A percentile compares a stretch with the other conserved stretches of the same genome.
phyloP scores from a whole-genome alignment of 1,284 basidiomycete genomes.

The Anthracocystis walkeri region DNA sequence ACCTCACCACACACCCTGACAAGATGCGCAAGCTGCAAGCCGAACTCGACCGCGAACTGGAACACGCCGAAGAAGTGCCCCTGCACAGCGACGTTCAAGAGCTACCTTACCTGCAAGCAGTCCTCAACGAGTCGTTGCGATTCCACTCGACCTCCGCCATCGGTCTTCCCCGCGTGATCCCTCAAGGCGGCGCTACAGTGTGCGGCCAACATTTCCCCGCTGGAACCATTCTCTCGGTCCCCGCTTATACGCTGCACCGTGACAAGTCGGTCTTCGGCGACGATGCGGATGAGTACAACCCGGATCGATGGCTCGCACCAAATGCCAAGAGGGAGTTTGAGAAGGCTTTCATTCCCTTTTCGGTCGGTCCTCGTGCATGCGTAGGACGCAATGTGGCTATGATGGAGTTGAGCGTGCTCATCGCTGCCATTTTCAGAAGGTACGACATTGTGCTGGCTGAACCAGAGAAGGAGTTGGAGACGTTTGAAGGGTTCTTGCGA shows the following conservation, averaged over 20 bases:
- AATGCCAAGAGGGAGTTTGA: constrained; percentile 53
- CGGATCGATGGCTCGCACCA: constrained; percentile 82
- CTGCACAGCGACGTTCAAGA: constrained; percentile 54
- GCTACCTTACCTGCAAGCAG: constrained; percentile 76
- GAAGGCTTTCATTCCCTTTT: constrained; percentile 63
- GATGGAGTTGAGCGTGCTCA: constrained; percentile 56
- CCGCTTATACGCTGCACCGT: constrained; percentile 80
- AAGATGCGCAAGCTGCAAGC: constrained; percentile 79
- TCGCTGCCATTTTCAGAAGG: constrained; percentile 55
- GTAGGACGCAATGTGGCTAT: constrained; percentile 63
- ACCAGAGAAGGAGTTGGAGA: constrained; percentile 51
- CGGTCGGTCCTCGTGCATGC: constrained; percentile 61
- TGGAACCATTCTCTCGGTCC: constrained; percentile 72
- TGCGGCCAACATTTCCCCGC: constrained; percentile 74
- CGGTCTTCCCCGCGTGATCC: constrained; percentile 74
- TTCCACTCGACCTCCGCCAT: constrained; percentile 80
- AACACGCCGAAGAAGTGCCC: constrained; percentile 59
- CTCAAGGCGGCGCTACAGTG: constrained; percentile 51
- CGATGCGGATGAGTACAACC: constrained; percentile 79
- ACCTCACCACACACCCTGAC: constrained; percentile 78
- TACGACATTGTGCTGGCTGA: constrained; percentile 61
- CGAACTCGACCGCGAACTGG: constrained; percentile 78
- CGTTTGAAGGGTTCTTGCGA: constrained; percentile 61
- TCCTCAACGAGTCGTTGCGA: constrained; percentile 84
- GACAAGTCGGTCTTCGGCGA: constrained; percentile 79